Evolutionary conservation across 768 basidiomycete genomes (phyloP), one percentile per base, ranked within the genome.

Genomic region (Mycena pura): DNA sequence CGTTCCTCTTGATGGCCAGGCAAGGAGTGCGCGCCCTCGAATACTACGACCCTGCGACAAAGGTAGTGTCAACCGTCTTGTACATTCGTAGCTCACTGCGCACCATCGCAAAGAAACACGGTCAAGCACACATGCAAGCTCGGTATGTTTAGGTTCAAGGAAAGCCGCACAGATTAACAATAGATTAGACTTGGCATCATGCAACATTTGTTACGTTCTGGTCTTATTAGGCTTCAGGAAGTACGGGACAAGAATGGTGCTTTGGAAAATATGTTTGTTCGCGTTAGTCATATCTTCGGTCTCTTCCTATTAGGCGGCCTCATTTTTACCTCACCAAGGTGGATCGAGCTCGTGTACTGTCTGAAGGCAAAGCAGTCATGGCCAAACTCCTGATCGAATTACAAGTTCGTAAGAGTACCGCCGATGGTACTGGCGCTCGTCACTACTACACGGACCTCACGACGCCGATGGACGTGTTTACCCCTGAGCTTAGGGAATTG

Each of bases 61-160:
- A n/a, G n/a, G n/a, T n/a, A n/a, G n/a, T n/a, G n/a, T n/a, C n/a
- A n/a, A n/a, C n/a, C n/a, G n/a, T n/a, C n/a, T n/a, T n/a, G n/a
- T n/a, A n/a, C n/a, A n/a, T n/a, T n/a, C n/a, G n/a, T n/a, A n/a
- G n/a, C n/a, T n/a, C n/a, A n/a, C n/a, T n/a, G n/a, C n/a, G n/a
- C n/a, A n/a, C n/a, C n/a, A n/a, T n/a, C n/a, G n/a, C n/a, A n/a
- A 62, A 62, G 74, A 93, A 93, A 73, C 93, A 95, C 68, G 91
- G 93, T 17, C 92, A 95, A 70, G 92, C 92, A 15, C 92, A 93
- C 69, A 95, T 93, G 93, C 91, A 94, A 74, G 92, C 92, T 43
- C 86, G 92, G 91, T 91, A 72, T 45, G 84, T 62, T 21, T 14
- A 46, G 49, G 6, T 22, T 7, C 5, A 24, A 17, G 7, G 11